These are phyloP conservation scores for Pelargonium citronellum DNA, from an alignment of 441 rosid species.

Conservation along the genomic window DNA sequence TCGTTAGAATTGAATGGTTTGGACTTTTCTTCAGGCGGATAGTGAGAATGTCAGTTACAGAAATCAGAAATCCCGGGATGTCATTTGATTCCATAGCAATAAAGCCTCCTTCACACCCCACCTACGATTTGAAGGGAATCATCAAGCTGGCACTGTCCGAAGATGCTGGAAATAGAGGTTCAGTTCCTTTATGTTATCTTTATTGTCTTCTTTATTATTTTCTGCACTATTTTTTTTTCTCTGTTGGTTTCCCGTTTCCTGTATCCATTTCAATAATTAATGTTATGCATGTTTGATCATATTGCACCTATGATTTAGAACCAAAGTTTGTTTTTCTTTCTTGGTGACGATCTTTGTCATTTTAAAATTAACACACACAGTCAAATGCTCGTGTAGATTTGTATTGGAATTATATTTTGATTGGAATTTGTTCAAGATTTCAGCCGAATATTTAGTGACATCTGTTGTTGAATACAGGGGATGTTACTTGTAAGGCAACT, in stretches of 20 bases:
- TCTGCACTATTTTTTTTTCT: not conserved
- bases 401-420: not conserved
- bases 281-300: not conserved
- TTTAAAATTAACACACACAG: not conserved
- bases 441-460: slow-evolving; percentile 6
- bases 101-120: slow-evolving; percentile 89
- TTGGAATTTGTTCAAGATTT: slow-evolving; percentile 8
- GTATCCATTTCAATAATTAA: not conserved
- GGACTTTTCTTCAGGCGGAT: slow-evolving; percentile 32
- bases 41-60: slow-evolving; percentile 54
- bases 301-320: slow-evolving; percentile 11
- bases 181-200: not conserved
- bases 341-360: not conserved
- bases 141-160: slow-evolving; percentile 78
- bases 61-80: slow-evolving; percentile 25
- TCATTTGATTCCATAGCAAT: slow-evolving; percentile 40
- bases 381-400: not conserved
- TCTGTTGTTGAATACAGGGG: slow-evolving; percentile 47
- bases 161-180: slow-evolving; percentile 90
- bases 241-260: not conserved
- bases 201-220: not conserved
- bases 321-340: not conserved
- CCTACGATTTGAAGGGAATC: slow-evolving; percentile 65
- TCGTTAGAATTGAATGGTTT: slow-evolving; percentile 13
- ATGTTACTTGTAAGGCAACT: slow-evolving; percentile 89